Evolutionary conservation across 208 protist species (phyloP), one percentile per base, ranked within the genome.

Genomic region (Wallacemonas rigidus): DNA sequence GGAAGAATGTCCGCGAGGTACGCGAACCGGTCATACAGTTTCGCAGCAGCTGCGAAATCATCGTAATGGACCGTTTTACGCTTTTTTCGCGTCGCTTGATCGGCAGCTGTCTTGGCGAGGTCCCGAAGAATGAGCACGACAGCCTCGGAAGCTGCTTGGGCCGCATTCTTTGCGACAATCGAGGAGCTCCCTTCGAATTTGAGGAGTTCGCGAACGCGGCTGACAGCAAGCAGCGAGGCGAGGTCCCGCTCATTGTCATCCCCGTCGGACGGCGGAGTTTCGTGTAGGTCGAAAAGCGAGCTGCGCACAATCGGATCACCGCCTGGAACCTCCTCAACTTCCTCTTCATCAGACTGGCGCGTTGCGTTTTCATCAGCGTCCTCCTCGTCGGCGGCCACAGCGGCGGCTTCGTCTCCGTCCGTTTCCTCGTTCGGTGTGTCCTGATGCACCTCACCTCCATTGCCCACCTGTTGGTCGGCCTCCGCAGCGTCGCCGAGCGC

Each of bases 11-110:
- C 85, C 0, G 78, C 26, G 6, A 93, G 50, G 58, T 82, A 95
- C 1, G 88, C 80, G 57, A 89, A 95, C 14, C 88, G 86, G 56
- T 95, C 91, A 67, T 83, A 80, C 65, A 91, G 58, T 51, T 84
- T 80, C 40, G 80, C 85, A 40, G 85, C 79, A 43, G 77, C 78
- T 0, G 86, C 80, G 1, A 95, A 51, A 67, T 95, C 91, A 41
- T 87, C 86, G 76, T 91, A 93, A 11, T 70, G 86, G 1, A 95
- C 57, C 9, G 84, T 92, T 64, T 81, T 86, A 61, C 87, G 86
- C 40, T 77, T 47, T 14, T 75, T 61, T 9, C 86, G 88, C 15
- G 61, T 69, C 12, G 91, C 82, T 70, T 91, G 80, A 14, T 67
- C 79, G 2, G 87, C 86, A 2, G 87, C 87, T 26, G 74, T 72